A percentile compares a stretch with the other conserved stretches of the same genome.
Evolutionary conservation across 164 flowering plant species (phyloP).

Genomic region (Annona cherimola): DNA sequence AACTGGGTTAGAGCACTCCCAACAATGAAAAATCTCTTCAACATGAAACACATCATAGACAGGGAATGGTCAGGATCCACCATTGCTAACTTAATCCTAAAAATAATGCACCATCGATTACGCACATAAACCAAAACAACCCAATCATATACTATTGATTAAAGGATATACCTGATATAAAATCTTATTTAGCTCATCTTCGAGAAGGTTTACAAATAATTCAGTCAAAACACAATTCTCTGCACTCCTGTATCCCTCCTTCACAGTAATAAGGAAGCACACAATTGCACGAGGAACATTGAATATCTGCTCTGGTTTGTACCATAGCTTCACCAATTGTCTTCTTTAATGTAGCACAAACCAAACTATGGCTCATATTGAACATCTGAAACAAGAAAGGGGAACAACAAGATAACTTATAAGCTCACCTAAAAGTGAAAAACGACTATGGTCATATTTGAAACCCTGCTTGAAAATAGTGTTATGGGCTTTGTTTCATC

Average conservation of each 20-base stretch:
- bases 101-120: neutral
- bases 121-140: neutral
- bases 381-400: constrained; percentile 38
- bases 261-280: constrained; percentile 79
- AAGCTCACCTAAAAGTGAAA: neutral
- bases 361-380: constrained; percentile 93
- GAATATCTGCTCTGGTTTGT: constrained; percentile 80
- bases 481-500: too few relatives aligned
- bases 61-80: too few relatives aligned
- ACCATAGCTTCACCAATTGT: constrained; percentile 76
- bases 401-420: too few relatives aligned
- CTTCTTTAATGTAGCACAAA: constrained; percentile 65
- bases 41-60: too few relatives aligned
- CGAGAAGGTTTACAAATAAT: constrained; percentile 71
- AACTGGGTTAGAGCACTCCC: too few relatives aligned
- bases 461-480: too few relatives aligned
- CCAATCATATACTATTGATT: neutral
- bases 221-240: constrained; percentile 72
- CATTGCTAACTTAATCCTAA: too few relatives aligned
- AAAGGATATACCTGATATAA: constrained; percentile 65
- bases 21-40: too few relatives aligned
- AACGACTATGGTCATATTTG: too few relatives aligned
- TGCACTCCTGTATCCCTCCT: constrained; percentile 51
- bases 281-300: constrained; percentile 90
- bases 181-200: constrained; percentile 87